Evolutionary conservation across 164 flowering plant genomes (phyloP).

Genomic region (Aristolochia fimbriata): DNA sequence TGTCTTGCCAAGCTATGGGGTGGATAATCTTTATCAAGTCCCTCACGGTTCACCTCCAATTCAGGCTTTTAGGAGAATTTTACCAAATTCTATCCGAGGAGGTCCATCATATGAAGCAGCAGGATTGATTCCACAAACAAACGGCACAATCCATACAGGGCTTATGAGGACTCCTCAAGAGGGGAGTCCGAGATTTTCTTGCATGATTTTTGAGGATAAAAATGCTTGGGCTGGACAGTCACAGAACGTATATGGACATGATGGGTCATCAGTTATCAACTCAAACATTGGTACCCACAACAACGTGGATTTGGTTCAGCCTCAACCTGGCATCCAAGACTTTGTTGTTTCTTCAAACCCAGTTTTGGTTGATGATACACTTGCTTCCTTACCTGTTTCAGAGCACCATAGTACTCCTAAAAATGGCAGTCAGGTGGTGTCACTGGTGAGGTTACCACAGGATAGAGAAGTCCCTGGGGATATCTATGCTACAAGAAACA

Average conservation of each 20-base stretch:
- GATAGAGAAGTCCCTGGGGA: slow-evolving; percentile 16
- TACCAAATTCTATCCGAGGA: slow-evolving; percentile 40
- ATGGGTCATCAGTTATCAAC: slow-evolving; percentile 38
- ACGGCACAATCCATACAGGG: slow-evolving; percentile 38
- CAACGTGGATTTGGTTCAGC: slow-evolving; percentile 22
- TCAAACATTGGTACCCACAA: slow-evolving; percentile 23
- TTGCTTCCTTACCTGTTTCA: slow-evolving; percentile 13
- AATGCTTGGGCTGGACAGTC: slow-evolving; percentile 36
- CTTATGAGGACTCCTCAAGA: slow-evolving; percentile 29
- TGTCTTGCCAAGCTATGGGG: slow-evolving; percentile 38
- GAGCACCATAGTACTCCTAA: slow-evolving; percentile 10
- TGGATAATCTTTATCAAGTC: slow-evolving; percentile 39
- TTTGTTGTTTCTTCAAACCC: slow-evolving; percentile 20
- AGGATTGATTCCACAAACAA: slow-evolving; percentile 28
- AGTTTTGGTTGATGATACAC: slow-evolving; percentile 14
- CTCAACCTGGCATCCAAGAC: slow-evolving; percentile 18
- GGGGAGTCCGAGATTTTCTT: slow-evolving; percentile 34
- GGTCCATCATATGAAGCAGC: slow-evolving; percentile 52
- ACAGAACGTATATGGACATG: slow-evolving; percentile 32
- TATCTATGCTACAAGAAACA: slow-evolving; percentile 10
- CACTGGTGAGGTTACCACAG: slow-evolving; percentile 10
- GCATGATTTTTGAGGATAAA: slow-evolving; percentile 40
- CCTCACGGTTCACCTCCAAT: slow-evolving; percentile 43
- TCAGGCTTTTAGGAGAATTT: slow-evolving; percentile 51
- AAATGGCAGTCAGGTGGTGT: slow-evolving; percentile 12